A percentile compares a stretch with the other conserved stretches of the same genome.
Evolutionary conservation across 2,329 filamentous ascomycete genomes (phyloP).

Genomic region (Colletotrichum gigasporum): DNA sequence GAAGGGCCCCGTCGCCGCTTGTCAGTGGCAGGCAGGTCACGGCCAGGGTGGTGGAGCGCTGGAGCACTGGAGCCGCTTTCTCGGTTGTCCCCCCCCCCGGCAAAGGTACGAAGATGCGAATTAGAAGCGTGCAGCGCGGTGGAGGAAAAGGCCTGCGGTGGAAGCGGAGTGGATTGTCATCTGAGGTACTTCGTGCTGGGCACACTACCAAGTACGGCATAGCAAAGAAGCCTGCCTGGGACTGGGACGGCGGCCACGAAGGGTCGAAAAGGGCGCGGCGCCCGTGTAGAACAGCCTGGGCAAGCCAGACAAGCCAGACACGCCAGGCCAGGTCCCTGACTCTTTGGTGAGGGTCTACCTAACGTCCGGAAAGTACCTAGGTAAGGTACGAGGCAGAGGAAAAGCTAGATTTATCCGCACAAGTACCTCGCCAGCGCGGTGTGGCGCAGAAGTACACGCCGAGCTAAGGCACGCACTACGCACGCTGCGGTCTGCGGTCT

Average conservation of each 20-base stretch:
- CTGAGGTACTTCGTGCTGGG: too few species aligned
- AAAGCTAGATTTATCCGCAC: background rate
- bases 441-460: background rate
- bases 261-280: too few species aligned
- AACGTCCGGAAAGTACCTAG: background rate
- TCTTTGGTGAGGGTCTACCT: slow-evolving; percentile 9
- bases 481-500: background rate
- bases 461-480: background rate
- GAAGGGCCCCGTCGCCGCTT: slow-evolving; percentile 25
- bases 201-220: background rate
- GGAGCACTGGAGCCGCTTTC: slow-evolving; percentile 28
- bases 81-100: slow-evolving; percentile 2
- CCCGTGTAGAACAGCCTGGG: too few species aligned
- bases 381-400: slow-evolving; percentile 6
- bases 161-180: background rate
- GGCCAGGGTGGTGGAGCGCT: slow-evolving; percentile 25
- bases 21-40: slow-evolving; percentile 27
- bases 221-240: too few species aligned
- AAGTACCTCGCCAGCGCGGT: background rate
- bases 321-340: slow-evolving; percentile 10
- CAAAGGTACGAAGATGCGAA: background rate
- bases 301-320: too few species aligned
- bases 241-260: background rate
- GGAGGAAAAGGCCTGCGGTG: slow-evolving; percentile 5
- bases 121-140: background rate